These are phyloP conservation scores for Trametes elegans DNA, from an alignment of 768 basidiomycete species.

Conservation along the genomic window DNA sequence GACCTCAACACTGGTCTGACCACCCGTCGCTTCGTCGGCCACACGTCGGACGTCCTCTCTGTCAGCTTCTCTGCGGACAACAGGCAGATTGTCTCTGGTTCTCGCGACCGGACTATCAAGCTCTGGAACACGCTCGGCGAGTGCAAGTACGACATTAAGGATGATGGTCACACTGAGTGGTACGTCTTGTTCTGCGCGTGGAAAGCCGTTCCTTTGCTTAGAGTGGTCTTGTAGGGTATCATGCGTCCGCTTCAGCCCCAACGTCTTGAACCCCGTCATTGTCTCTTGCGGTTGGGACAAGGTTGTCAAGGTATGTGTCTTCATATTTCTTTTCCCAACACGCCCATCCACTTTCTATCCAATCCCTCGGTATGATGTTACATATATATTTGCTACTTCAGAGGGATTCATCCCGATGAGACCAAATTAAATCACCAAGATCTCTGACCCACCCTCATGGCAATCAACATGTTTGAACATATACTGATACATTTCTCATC, in stretches of 20 bases:
- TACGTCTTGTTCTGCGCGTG: conserved; percentile 20
- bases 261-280: conserved; percentile 95
- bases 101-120: conserved; percentile 96
- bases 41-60: conserved; percentile 96
- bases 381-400: conserved; percentile 35
- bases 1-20: conserved; percentile 97
- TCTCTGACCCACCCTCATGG: conserved; percentile 30
- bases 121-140: conserved; percentile 99
- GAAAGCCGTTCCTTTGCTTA: not conserved
- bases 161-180: conserved; percentile 98
- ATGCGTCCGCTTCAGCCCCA: conserved; percentile 99
- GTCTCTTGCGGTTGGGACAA: conserved; percentile 99
- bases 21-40: conserved; percentile 96
- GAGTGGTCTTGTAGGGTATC: conserved; percentile 72
- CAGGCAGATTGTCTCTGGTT: conserved; percentile 98
- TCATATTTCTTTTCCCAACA: not conserved
- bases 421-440: conserved; percentile 37
- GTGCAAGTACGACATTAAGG: conserved; percentile 99
- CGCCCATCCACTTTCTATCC: conserved; percentile 33
- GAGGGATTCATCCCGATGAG: conserved; percentile 31
- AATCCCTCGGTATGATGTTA: conserved; percentile 27
- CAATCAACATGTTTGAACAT: not conserved
- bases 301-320: conserved; percentile 90
- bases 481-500: not conserved
- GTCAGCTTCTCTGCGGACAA: conserved; percentile 99